These are phyloP conservation scores for Ogataea neopini DNA, from an alignment of 805 yeast species.

Conservation along the genomic window DNA sequence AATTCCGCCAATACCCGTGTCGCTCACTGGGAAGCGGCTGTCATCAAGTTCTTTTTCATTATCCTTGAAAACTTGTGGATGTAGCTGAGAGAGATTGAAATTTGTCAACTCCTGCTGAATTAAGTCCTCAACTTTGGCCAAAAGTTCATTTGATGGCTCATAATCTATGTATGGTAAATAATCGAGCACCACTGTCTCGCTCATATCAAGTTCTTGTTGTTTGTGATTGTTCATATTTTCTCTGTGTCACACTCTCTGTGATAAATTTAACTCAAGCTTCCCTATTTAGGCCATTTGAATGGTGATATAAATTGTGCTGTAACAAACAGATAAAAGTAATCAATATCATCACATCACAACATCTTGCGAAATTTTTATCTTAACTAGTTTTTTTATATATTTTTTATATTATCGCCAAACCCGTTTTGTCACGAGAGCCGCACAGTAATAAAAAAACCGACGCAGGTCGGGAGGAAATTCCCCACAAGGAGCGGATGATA, in stretches of 20 bases:
- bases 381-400: neutral
- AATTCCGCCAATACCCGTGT: conserved; percentile 18
- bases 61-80: conserved; percentile 13
- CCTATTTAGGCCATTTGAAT: neutral
- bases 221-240: neutral
- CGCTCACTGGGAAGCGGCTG: conserved; percentile 7
- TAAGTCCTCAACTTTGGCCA: conserved; percentile 22
- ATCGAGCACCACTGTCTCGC: conserved; percentile 16
- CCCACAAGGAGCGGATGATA: no score
- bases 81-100: conserved; percentile 15
- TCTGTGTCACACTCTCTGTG: neutral
- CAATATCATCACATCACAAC: neutral
- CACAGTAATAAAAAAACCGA: no score
- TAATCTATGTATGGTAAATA: conserved; percentile 28
- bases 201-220: neutral
- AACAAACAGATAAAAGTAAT: neutral
- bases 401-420: neutral
- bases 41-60: neutral
- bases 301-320: neutral
- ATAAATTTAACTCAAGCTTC: neutral
- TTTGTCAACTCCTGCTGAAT: conserved; percentile 25
- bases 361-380: neutral
- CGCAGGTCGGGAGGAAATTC: no score
- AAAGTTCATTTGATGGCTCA: conserved; percentile 22
- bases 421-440: neutral